Percentiles rank a stretch among this genome's conserved stretches.
phyloP scores from a whole-genome alignment of 768 basidiomycete genomes.

The Tricholoma sp. region DNA sequence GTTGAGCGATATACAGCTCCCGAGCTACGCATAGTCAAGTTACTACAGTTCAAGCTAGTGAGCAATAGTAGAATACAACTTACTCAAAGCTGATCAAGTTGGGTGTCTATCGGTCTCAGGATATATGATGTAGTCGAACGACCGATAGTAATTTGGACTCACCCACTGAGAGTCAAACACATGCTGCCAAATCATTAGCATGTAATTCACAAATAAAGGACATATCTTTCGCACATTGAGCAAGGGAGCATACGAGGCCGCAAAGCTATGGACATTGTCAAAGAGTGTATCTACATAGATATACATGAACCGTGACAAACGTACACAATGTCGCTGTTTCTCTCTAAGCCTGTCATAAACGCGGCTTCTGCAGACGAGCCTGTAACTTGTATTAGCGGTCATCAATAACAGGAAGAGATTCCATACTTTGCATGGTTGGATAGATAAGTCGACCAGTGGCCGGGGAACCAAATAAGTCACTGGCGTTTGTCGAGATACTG shows the following conservation, averaged over 20 bases:
- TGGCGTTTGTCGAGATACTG: constrained; percentile 42
- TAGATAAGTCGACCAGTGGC: constrained; percentile 39
- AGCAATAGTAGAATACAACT: constrained; percentile 11
- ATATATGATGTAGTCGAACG: background rate
- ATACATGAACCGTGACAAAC: background rate
- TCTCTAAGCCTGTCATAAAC: constrained; percentile 59
- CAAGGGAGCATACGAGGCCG: constrained; percentile 52
- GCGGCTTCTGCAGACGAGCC: constrained; percentile 51
- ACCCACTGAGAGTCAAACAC: constrained; percentile 48
- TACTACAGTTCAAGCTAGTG: background rate
- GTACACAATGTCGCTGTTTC: constrained; percentile 32
- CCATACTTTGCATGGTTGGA: constrained; percentile 46
- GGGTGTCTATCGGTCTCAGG: constrained; percentile 30
- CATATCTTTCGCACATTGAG: constrained; percentile 28
- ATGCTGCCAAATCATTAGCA: constrained; percentile 28
- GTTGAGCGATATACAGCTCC: constrained; percentile 46
- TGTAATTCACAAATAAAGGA: background rate
- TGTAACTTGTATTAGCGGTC: constrained; percentile 9
- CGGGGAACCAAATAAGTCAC: constrained; percentile 36
- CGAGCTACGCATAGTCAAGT: constrained; percentile 27
- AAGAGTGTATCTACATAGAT: background rate
- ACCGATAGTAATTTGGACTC: constrained; percentile 8
- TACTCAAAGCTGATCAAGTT: constrained; percentile 57
- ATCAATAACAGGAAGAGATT: background rate
- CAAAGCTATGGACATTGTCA: constrained; percentile 19